Evolutionary conservation across 352 stramenopile species (phyloP).

Genomic region (Phytophthora melonis): DNA sequence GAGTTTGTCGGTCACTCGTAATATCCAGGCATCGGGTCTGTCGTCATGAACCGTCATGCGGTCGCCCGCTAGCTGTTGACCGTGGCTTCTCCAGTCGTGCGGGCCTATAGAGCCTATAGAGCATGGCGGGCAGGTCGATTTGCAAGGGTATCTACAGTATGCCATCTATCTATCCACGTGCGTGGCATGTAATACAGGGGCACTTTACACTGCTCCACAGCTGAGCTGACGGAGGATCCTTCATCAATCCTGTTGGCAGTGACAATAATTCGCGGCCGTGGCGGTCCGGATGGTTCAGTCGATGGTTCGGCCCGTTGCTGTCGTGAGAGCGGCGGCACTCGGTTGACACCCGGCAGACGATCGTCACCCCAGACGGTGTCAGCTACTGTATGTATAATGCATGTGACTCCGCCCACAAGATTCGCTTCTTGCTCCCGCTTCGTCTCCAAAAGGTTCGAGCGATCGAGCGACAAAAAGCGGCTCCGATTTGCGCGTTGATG

Average conservation of each 20-base stretch:
- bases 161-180: not conserved
- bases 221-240: not conserved
- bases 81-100: not conserved
- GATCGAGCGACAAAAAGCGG: not conserved
- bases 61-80: conserved; percentile 1
- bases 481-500: conserved; percentile 25
- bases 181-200: not conserved
- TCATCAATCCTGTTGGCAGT: not conserved
- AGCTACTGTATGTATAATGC: no score
- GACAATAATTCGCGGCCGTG: no score
- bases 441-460: not conserved
- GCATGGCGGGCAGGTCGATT: not conserved
- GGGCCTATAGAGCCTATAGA: conserved; percentile 17
- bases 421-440: conserved; percentile 8
- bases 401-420: not conserved
- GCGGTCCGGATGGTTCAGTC: not conserved
- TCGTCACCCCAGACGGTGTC: not conserved
- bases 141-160: not conserved
- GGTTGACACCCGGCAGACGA: not conserved
- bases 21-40: conserved; percentile 4
- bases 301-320: not conserved
- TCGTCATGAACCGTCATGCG: conserved; percentile 3
- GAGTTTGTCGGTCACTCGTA: conserved; percentile 14
- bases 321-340: not conserved
- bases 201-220: not conserved